Evolutionary conservation across 805 yeast species (phyloP).

Genomic region (Candida maris): DNA sequence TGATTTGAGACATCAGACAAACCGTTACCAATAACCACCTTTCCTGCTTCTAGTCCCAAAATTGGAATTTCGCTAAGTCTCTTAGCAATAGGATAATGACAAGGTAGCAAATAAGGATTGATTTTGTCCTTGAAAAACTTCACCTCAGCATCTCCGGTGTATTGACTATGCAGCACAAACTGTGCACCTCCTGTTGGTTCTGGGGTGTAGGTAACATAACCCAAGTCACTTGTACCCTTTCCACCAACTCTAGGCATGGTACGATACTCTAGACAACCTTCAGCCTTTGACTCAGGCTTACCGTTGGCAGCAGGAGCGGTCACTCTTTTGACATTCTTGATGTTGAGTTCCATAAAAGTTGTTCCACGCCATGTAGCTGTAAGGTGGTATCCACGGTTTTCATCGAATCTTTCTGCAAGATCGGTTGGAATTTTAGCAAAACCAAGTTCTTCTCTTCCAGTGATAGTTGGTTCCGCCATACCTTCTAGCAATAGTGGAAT

Average conservation of each 20-base stretch:
- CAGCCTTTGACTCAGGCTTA: constrained; percentile 1
- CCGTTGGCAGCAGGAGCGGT: not conserved
- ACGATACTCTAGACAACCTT: constrained; percentile 7
- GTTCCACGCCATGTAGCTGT: constrained; percentile 11
- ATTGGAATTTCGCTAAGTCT: constrained; percentile 9
- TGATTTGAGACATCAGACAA: constrained; percentile 9
- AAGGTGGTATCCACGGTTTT: constrained; percentile 7
- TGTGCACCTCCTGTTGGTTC: constrained; percentile 8
- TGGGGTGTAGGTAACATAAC: constrained; percentile 9
- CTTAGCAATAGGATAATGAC: constrained; percentile 10
- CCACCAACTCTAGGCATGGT: constrained; percentile 10
- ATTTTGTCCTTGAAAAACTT: constrained; percentile 6
- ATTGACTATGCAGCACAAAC: constrained; percentile 6
- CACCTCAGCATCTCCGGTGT: constrained; percentile 6
- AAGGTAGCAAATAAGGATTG: constrained; percentile 9
- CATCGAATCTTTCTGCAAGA: constrained; percentile 5
- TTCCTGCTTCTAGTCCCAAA: constrained; percentile 4
- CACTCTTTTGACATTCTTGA: constrained; percentile 6
- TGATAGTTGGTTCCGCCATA: constrained; percentile 9
- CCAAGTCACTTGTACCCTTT: constrained; percentile 5
- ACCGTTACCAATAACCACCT: constrained; percentile 7
- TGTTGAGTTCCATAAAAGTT: constrained; percentile 8
- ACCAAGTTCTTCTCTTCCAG: constrained; percentile 10
- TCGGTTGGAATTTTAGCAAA: constrained; percentile 9
- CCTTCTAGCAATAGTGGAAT: constrained; percentile 8